Conservation (phyloP, 2,329 filamentous ascomycete species). For the Phyllosticta citrichinensis region DNA sequence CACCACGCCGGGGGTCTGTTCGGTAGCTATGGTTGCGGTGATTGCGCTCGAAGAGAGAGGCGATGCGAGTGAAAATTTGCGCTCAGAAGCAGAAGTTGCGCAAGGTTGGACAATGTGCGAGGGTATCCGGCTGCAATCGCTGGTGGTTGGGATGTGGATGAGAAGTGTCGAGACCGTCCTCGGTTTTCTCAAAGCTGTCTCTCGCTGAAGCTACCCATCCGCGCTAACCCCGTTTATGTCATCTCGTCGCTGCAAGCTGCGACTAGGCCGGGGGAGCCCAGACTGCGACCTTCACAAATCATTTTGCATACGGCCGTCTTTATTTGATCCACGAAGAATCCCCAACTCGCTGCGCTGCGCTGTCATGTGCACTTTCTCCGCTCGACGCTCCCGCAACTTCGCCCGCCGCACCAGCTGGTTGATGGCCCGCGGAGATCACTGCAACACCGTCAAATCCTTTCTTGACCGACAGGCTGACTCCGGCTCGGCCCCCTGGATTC, state of each 20-base stretch:
- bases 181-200: not conserved
- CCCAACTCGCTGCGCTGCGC: too few relatives aligned
- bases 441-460: too few relatives aligned
- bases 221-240: not conserved
- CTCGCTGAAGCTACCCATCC: not conserved
- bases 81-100: not conserved
- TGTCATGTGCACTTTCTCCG: too few relatives aligned
- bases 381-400: too few relatives aligned
- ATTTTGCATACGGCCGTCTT: not conserved
- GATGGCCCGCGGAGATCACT: too few relatives aligned
- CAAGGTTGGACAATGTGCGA: not conserved
- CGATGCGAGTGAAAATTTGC: not conserved
- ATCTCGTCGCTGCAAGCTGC: not conserved
- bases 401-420: too few relatives aligned
- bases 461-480: too few relatives aligned
- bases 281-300: not conserved
- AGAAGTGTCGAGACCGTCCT: not conserved
- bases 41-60: not conserved
- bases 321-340: too few relatives aligned
- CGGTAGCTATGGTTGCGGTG: conserved; percentile 20
- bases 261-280: not conserved
- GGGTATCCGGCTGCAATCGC: not conserved
- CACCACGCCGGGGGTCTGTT: conserved; percentile 25
- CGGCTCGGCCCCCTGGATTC: too few relatives aligned
- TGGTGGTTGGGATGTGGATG: not conserved